These are phyloP conservation scores for Pseudogymnoascus sp. DNA, from an alignment of 2,329 filamentous ascomycete genomes.

Conservation along the genomic window DNA sequence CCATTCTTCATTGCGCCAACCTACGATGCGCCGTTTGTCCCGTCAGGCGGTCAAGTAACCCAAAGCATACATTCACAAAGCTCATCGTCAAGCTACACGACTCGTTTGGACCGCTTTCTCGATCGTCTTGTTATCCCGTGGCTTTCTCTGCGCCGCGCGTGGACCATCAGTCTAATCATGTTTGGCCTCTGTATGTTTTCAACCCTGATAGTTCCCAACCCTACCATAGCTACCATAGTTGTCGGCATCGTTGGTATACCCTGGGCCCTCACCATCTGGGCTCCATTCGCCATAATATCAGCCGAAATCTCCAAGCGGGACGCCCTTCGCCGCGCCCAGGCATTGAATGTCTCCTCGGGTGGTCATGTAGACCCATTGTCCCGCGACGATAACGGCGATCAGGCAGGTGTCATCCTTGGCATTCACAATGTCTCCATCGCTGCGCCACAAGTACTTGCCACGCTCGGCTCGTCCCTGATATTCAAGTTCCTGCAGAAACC, in stretches of 20 bases:
- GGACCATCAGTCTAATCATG: conserved; percentile 78
- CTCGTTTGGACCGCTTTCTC: conserved; percentile 35
- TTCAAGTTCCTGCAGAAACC: conserved; percentile 85
- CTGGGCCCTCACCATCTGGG: conserved; percentile 91
- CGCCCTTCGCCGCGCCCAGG: conserved; percentile 46
- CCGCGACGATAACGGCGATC: conserved; percentile 16
- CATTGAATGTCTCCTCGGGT: conserved; percentile 32
- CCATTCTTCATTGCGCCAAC: conserved; percentile 81
- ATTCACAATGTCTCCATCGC: conserved; percentile 95
- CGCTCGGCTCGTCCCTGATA: conserved; percentile 72
- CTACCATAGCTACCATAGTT: conserved; percentile 64
- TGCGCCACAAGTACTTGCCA: conserved; percentile 84
- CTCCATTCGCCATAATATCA: conserved; percentile 89
- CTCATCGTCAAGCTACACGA: conserved; percentile 24
- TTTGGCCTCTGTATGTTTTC: conserved; percentile 76
- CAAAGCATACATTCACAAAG: conserved; percentile 25
- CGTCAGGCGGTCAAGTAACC: conserved; percentile 26
- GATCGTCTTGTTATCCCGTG: conserved; percentile 66
- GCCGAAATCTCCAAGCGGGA: conserved; percentile 84
- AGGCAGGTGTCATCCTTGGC: conserved; percentile 67
- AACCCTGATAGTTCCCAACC: conserved; percentile 69
- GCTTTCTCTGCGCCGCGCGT: conserved; percentile 79
- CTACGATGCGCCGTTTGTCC: conserved; percentile 43
- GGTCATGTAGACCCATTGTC: conserved; percentile 23
- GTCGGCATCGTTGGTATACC: conserved; percentile 79